phyloP scores from a whole-genome alignment of 345 rosid genomes.

The Abelmoschus esculentus region DNA sequence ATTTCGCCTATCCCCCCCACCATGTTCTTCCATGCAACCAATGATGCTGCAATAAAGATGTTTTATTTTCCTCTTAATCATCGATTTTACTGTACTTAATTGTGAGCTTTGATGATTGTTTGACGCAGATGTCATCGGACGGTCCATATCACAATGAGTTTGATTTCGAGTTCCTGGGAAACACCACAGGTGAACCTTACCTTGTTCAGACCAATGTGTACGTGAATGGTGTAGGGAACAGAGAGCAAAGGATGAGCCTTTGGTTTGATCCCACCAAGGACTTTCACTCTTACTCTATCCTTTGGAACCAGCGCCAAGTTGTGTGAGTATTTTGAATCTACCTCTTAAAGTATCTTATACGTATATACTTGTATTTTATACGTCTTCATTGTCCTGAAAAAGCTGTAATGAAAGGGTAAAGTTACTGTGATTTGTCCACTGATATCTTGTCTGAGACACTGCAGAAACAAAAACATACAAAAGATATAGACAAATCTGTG shows the following conservation, averaged over 20 bases:
- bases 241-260: constrained; percentile 82
- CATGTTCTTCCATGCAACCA: neutral
- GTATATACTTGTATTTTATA: neutral
- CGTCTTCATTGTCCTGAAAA: too few relatives aligned
- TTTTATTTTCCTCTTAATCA: neutral
- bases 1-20: constrained; percentile 5
- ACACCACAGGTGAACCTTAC: constrained; percentile 89
- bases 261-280: constrained; percentile 98
- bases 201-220: constrained; percentile 78
- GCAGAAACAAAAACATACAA: neutral
- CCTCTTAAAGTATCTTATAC: constrained; percentile 16
- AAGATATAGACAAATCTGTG: neutral
- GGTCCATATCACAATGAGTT: constrained; percentile 90
- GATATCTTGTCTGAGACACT: neutral
- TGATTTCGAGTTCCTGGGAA: constrained; percentile 93
- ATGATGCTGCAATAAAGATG: neutral
- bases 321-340: constrained; percentile 41
- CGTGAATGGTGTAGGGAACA: constrained; percentile 89
- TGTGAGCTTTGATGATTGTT: neutral
- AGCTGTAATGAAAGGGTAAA: neutral
- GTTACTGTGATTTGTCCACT: neutral
- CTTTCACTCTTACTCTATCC: constrained; percentile 74
- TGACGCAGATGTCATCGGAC: constrained; percentile 86
- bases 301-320: constrained; percentile 82
- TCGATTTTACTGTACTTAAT: too few relatives aligned